Conservation (phyloP, 2,329 filamentous ascomycete species). For the Dendrostoma leiphaemia region DNA sequence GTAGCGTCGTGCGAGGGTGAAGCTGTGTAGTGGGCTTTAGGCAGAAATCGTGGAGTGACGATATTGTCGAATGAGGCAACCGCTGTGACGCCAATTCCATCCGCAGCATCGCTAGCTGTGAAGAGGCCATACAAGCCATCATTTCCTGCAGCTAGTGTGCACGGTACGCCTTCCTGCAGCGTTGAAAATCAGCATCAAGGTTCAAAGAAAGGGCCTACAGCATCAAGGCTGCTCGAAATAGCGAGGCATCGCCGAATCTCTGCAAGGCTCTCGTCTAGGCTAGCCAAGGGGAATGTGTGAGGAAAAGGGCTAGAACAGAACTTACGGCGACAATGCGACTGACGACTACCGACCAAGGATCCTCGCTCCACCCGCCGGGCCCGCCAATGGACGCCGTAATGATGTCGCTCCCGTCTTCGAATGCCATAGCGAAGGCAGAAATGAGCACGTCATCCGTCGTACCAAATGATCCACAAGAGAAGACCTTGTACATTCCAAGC, state of each 20-base stretch:
- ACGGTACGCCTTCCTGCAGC: conserved; percentile 24
- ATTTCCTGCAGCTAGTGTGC: conserved; percentile 28
- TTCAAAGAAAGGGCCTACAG: neutral
- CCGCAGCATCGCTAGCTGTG: conserved; percentile 23
- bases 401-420: conserved; percentile 37
- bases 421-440: conserved; percentile 40
- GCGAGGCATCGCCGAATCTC: too few relatives aligned
- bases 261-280: too few relatives aligned
- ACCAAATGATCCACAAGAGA: conserved; percentile 27
- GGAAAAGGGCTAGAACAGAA: too few relatives aligned
- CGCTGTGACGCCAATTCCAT: conserved; percentile 24
- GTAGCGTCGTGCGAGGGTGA: neutral
- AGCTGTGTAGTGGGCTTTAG: conserved; percentile 19
- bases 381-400: conserved; percentile 30
- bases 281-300: too few relatives aligned
- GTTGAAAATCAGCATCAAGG: neutral
- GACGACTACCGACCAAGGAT: conserved; percentile 25
- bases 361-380: conserved; percentile 26
- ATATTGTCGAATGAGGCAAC: conserved; percentile 26
- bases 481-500: conserved; percentile 38
- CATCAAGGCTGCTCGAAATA: too few relatives aligned
- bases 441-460: conserved; percentile 38
- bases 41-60: conserved; percentile 18
- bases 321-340: conserved; percentile 26
- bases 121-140: conserved; percentile 24